Evolutionary conservation across 768 basidiomycete species (phyloP), one percentile per base, ranked within the genome.

Genomic region (Dioszegia hungarica): DNA sequence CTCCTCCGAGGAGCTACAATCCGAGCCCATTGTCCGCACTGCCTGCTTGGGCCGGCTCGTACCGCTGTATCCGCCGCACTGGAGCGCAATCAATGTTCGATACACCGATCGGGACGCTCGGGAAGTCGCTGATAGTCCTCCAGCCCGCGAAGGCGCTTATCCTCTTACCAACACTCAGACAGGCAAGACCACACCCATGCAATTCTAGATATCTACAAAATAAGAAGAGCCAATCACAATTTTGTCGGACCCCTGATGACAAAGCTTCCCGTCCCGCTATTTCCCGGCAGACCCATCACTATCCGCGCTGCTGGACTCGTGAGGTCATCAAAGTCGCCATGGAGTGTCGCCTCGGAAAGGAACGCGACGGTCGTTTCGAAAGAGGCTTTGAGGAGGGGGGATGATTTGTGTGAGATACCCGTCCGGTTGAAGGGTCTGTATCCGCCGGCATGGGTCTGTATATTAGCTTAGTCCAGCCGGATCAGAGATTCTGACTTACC

Each of bases 371-470:
- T 98, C 3, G 93, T 97, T 78, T 98, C 95, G 77, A 89, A 99
- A 9, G 92, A 95, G 0, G 95, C 95, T 76, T 98, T 98, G 53
- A 98, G 83, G 37, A 98, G 81, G 8, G 94, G 91, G n/a, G 93
- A 97, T 24, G 91, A 85, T 76, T 90, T 91, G 41, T 86, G 84
- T 22, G 89, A 86, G 56, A 99, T 88, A 51, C 95, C 95, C 62
- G 87, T 90, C 41, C 95, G 87, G 77, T 97, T 99, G 80, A 98
- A 99, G 1, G 95, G 91, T 78, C 90, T 94, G 81, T 93, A 99
- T 27, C 88, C 91, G 28, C 95, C 95, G 54, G 97, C 93, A 74
- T 91, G 97, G 0, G 95, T 98, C 94, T 98, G 56, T 11, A 19
- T 5, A 27, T 51, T 29, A 44, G 52, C 29, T 27, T 5, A 12